Conservation (phyloP, 495 filamentous ascomycete species). For the Cercophora newfieldiana region DNA sequence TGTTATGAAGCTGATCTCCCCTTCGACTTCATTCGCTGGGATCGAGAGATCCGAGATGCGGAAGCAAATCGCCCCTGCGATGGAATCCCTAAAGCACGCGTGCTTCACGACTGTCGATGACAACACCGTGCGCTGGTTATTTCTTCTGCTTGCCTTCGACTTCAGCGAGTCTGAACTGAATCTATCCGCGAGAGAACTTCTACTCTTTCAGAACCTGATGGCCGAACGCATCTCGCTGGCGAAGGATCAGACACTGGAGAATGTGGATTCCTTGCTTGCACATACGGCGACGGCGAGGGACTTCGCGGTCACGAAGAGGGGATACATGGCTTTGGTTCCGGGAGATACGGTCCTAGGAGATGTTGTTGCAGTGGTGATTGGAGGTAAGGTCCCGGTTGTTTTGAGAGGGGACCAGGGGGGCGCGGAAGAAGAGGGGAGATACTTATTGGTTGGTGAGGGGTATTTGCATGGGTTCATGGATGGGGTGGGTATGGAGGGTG, state of each 20-base stretch:
- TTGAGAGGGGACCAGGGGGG: not conserved
- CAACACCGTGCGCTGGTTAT: no score
- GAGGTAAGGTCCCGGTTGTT: not conserved
- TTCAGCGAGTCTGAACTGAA: no score
- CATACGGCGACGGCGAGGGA: not conserved
- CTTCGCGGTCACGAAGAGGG: not conserved
- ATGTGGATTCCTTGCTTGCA: not conserved
- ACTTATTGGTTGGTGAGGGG: not conserved
- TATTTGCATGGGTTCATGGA: slow-evolving; percentile 8
- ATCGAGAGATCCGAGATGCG: no score
- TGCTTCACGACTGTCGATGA: no score
- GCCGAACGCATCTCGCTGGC: not conserved
- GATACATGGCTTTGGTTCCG: not conserved
- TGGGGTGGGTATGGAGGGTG: no score
- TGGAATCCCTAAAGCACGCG: no score
- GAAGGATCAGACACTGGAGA: not conserved
- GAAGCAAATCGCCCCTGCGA: no score
- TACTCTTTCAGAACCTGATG: no score
- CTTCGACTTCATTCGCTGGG: no score
- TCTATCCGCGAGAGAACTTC: no score
- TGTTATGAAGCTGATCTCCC: no score
- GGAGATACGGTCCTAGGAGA: not conserved
- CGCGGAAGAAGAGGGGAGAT: not conserved
- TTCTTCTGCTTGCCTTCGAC: no score
- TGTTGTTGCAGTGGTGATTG: not conserved